These are phyloP conservation scores for Hypomyces rosellus DNA, from an alignment of 2,329 filamentous ascomycete species.

Conservation along the genomic window DNA sequence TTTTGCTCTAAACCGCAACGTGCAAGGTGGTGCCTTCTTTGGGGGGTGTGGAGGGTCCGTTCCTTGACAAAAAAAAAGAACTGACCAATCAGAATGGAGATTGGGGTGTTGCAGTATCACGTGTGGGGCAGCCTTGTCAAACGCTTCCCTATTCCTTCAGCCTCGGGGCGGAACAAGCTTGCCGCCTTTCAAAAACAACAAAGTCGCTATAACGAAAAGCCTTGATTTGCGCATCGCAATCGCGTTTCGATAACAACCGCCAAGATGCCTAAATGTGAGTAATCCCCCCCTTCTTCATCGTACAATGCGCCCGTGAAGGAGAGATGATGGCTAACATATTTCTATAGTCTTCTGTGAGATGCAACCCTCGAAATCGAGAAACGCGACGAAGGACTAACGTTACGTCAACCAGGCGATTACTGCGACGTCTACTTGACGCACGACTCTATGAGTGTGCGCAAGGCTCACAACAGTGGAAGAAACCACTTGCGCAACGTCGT, in stretches of 20 bases:
- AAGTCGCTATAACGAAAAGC: background rate
- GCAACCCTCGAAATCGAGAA: no score
- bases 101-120: constrained; percentile 6
- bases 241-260: background rate
- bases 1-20: constrained; percentile 9
- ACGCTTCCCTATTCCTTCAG: constrained; percentile 5
- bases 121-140: constrained; percentile 22
- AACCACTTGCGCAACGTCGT: constrained; percentile 97
- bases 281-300: background rate
- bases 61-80: background rate
- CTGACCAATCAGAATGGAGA: constrained; percentile 4
- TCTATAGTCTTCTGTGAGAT: no score
- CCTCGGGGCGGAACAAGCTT: constrained; percentile 14
- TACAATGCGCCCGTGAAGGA: no score
- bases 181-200: no score
- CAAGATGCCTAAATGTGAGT: constrained; percentile 86
- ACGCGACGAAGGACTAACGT: constrained; percentile 23
- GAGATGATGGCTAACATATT: no score
- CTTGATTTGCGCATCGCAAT: background rate
- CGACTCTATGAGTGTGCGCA: constrained; percentile 99
- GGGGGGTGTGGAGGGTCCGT: no score
- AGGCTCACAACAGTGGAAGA: constrained; percentile 92
- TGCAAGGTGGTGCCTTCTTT: constrained; percentile 16
- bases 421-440: constrained; percentile 99
- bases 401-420: constrained; percentile 67